Conservation (phyloP, 169 alveolate species). For the Blepharisma undulans region DNA sequence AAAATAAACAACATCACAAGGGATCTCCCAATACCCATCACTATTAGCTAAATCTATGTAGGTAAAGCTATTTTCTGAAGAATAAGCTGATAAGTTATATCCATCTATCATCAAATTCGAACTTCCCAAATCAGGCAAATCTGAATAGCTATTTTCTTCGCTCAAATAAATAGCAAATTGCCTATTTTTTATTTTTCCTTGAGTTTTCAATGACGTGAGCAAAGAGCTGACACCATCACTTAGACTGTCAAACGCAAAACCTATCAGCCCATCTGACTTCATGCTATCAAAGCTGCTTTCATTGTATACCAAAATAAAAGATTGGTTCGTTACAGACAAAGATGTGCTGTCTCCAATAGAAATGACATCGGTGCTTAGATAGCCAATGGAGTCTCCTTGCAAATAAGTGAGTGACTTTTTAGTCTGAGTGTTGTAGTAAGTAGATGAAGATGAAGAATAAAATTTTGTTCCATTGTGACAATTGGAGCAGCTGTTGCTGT, state of each 20-base stretch:
- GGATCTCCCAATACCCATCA: neutral
- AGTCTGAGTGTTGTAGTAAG: neutral
- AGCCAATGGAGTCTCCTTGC: neutral
- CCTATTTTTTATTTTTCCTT: slow-evolving; percentile 15
- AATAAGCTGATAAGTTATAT: neutral
- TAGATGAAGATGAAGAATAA: neutral
- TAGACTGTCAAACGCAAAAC: slow-evolving; percentile 16
- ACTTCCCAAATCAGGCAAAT: neutral
- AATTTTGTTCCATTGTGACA: neutral
- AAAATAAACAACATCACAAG: neutral
- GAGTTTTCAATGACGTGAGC: neutral
- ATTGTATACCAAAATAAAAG: neutral
- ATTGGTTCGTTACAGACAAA: neutral
- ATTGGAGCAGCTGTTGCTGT: slow-evolving; percentile 28
- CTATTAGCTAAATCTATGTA: neutral
- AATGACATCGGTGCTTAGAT: neutral
- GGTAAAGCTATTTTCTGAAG: neutral
- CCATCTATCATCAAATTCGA: neutral
- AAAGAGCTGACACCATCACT: neutral
- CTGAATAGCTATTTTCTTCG: neutral
- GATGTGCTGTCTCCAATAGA: neutral
- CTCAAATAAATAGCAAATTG: slow-evolving; percentile 18
- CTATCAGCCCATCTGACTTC: slow-evolving; percentile 30
- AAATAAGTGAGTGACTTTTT: neutral
- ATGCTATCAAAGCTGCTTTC: slow-evolving; percentile 3